Evolutionary conservation across 352 stramenopile species (phyloP).

Genomic region (Globisporangium cylindrosporum): DNA sequence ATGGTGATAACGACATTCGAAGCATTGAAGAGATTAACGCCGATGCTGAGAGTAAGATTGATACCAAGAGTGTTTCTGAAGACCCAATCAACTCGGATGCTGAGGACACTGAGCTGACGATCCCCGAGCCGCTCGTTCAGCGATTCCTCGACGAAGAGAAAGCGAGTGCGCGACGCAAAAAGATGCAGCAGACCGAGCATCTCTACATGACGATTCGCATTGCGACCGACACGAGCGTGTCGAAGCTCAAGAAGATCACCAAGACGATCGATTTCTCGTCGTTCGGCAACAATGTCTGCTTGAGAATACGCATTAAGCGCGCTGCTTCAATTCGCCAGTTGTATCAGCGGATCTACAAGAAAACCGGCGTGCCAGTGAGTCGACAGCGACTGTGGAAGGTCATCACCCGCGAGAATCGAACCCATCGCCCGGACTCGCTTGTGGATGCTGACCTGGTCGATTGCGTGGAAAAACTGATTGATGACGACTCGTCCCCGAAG

Average conservation of each 20-base stretch:
- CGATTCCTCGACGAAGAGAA: conserved; percentile 84
- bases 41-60: not conserved
- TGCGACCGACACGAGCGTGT: conserved; percentile 67
- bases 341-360: conserved; percentile 55
- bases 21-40: conserved; percentile 37
- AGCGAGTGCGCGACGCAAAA: conserved; percentile 62
- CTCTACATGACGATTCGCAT: conserved; percentile 81
- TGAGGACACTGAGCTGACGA: conserved; percentile 26
- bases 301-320: conserved; percentile 70
- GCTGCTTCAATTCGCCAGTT: conserved; percentile 58
- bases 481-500: conserved; percentile 70
- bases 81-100: not conserved
- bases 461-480: conserved; percentile 60
- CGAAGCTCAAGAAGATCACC: conserved; percentile 65
- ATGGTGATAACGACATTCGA: conserved; percentile 68
- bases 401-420: conserved; percentile 84
- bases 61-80: not conserved
- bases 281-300: conserved; percentile 57
- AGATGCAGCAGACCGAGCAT: conserved; percentile 76
- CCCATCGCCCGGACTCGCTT: conserved; percentile 63
- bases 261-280: conserved; percentile 77
- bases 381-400: conserved; percentile 82
- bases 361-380: conserved; percentile 59
- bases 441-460: conserved; percentile 41
- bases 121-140: conserved; percentile 51